Conservation (phyloP, 73 alveolate genomes). For the Diophrys sp. region DNA sequence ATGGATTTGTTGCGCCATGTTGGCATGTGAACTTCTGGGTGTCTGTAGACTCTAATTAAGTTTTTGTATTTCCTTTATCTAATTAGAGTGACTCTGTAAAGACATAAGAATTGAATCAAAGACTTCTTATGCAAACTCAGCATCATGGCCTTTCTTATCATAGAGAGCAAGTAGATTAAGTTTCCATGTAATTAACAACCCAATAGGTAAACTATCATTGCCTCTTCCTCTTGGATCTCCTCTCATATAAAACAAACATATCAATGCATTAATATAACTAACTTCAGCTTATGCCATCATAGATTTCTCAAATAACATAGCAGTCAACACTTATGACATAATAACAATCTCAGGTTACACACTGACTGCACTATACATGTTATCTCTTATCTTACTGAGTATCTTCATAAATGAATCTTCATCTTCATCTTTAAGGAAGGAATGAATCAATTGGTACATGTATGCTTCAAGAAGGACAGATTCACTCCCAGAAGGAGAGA, state of each 20-base stretch:
- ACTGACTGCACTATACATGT: conserved; percentile 4
- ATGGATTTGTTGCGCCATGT: not conserved
- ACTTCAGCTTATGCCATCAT: conserved; percentile 54
- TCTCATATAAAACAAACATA: conserved; percentile 27
- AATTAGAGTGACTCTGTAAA: not conserved
- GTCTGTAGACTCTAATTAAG: not conserved
- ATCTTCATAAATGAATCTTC: conserved; percentile 25
- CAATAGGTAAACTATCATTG: conserved; percentile 28
- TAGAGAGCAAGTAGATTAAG: conserved; percentile 44
- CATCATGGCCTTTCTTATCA: conserved; percentile 43
- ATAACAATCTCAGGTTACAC: conserved; percentile 54
- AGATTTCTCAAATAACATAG: conserved; percentile 48
- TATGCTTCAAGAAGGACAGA: conserved; percentile 56
- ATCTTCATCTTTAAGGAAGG: conserved; percentile 43
- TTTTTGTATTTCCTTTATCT: not conserved
- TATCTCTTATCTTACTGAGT: conserved; percentile 42
- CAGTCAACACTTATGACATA: conserved; percentile 47
- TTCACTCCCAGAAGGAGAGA: conserved; percentile 58
- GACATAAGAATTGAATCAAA: conserved; percentile 35
- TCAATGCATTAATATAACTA: conserved; percentile 46
- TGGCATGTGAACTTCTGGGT: not conserved
- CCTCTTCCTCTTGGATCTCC: conserved; percentile 87
- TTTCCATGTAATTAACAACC: conserved; percentile 57
- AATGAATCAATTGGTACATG: conserved; percentile 25
- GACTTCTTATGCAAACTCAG: conserved; percentile 53